Conservation (phyloP, 2,329 filamentous ascomycete species). For the Scedosporium minutisporum region DNA sequence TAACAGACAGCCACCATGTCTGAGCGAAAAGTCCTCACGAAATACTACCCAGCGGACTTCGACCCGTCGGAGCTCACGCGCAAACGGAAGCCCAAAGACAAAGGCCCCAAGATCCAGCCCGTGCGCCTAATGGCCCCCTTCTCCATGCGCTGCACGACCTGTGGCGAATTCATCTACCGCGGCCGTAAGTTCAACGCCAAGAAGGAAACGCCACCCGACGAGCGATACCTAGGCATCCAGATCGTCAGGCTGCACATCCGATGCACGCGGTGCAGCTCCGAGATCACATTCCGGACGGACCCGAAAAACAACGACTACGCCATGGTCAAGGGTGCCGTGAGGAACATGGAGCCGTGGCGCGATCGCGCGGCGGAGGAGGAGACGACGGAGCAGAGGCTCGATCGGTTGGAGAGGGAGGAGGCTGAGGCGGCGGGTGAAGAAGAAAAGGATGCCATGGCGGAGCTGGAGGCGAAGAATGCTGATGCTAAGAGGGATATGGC, state of each 20-base stretch:
- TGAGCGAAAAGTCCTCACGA: slow-evolving; percentile 69
- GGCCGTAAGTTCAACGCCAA: slow-evolving; percentile 92
- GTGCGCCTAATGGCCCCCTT: slow-evolving; percentile 68
- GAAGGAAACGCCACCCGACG: slow-evolving; percentile 81
- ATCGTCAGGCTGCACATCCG: slow-evolving; percentile 52
- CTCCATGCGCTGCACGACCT: slow-evolving; percentile 33
- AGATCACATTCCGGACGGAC: slow-evolving; percentile 91
- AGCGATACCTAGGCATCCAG: slow-evolving; percentile 80
- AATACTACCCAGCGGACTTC: slow-evolving; percentile 70
- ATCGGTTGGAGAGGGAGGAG: slow-evolving; percentile 71
- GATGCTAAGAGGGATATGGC: slow-evolving; percentile 95
- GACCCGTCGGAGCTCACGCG: slow-evolving; percentile 75
- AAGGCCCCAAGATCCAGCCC: slow-evolving; percentile 71
- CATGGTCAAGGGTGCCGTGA: slow-evolving; percentile 71
- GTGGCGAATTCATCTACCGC: slow-evolving; percentile 77
- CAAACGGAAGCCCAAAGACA: slow-evolving; percentile 57
- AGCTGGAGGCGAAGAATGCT: slow-evolving; percentile 84
- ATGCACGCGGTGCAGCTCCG: slow-evolving; percentile 74
- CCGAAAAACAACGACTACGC: slow-evolving; percentile 90
- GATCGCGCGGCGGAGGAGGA: slow-evolving; percentile 54
- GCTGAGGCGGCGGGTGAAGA: slow-evolving; percentile 51
- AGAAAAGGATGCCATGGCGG: slow-evolving; percentile 87
- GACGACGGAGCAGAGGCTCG: slow-evolving; percentile 77
- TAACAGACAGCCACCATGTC: slow-evolving; percentile 48
- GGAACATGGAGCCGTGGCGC: slow-evolving; percentile 91